Conservation (phyloP, 2,329 filamentous ascomycete genomes). For the Zasmidium citrigriseum region DNA sequence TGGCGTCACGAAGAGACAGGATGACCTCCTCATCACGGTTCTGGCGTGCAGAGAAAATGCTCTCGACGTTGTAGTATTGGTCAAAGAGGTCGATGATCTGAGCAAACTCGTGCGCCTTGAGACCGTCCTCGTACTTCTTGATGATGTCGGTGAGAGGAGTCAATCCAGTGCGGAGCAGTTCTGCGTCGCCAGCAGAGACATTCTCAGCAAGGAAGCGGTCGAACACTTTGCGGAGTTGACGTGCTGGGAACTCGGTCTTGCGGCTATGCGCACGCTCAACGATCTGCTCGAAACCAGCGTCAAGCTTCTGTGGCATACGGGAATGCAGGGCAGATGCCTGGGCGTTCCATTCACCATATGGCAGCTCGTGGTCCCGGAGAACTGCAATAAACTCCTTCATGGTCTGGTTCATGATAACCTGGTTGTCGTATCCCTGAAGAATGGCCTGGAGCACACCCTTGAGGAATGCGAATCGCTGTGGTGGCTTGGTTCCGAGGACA, state of each 20-base stretch:
- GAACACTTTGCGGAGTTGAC: conserved; percentile 80
- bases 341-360: conserved; percentile 94
- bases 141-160: conserved; percentile 77
- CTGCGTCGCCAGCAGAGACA: conserved; percentile 70
- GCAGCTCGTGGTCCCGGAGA: conserved; percentile 83
- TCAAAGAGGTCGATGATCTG: conserved; percentile 79
- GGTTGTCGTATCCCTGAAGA: conserved; percentile 92
- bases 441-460: conserved; percentile 82
- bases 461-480: conserved; percentile 80
- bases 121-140: conserved; percentile 77
- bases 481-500: conserved; percentile 85
- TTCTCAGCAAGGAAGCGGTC: conserved; percentile 82
- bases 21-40: conserved; percentile 91
- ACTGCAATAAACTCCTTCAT: conserved; percentile 89
- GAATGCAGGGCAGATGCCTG: conserved; percentile 96
- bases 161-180: conserved; percentile 71
- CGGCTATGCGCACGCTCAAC: conserved; percentile 80
- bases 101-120: conserved; percentile 85
- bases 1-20: conserved; percentile 88
- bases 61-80: conserved; percentile 80
- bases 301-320: conserved; percentile 93
- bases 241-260: conserved; percentile 86
- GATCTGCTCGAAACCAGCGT: conserved; percentile 76
- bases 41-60: conserved; percentile 80
- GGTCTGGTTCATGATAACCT: conserved; percentile 87